phyloP scores from a whole-genome alignment of 192 early-diverging fungal genomes.

The Diversispora epigaea region DNA sequence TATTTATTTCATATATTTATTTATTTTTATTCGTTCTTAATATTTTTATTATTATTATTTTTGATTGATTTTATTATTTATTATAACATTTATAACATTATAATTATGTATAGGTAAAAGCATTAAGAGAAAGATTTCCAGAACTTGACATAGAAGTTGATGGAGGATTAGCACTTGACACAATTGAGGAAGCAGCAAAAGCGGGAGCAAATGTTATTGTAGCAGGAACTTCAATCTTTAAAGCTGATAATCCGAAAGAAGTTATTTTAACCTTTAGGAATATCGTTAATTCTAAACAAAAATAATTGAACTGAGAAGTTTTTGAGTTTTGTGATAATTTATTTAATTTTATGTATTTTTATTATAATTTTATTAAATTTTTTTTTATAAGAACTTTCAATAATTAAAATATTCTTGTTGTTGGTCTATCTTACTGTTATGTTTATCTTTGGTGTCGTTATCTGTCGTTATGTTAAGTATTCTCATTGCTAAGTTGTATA shows the following conservation, averaged over 20 bases:
- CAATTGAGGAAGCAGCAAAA: conserved; percentile 79
- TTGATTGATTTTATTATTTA: no score
- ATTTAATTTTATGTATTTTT: neutral
- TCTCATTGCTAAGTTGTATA: no score
- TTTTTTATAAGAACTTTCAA: no score
- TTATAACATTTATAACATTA: neutral
- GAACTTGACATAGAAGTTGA: conserved; percentile 94
- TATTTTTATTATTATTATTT: no score
- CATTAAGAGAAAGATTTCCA: conserved; percentile 76
- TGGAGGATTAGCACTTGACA: conserved; percentile 83
- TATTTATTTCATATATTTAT: no score
- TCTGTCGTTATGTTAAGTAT: no score
- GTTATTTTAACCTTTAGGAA: conserved; percentile 66
- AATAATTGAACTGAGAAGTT: neutral
- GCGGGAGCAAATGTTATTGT: conserved; percentile 99
- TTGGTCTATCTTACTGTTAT: no score
- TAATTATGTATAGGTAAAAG: conserved; percentile 42
- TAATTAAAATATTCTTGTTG: no score
- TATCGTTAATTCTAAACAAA: conserved; percentile 55
- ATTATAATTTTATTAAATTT: no score
- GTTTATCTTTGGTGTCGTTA: no score
- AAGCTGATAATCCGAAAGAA: conserved; percentile 64
- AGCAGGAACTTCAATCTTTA: conserved; percentile 89
- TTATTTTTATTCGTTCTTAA: no score
- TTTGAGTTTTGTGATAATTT: neutral